Evolutionary conservation across 2,329 filamentous ascomycete species (phyloP).

Genomic region (Diaporthe velutina): DNA sequence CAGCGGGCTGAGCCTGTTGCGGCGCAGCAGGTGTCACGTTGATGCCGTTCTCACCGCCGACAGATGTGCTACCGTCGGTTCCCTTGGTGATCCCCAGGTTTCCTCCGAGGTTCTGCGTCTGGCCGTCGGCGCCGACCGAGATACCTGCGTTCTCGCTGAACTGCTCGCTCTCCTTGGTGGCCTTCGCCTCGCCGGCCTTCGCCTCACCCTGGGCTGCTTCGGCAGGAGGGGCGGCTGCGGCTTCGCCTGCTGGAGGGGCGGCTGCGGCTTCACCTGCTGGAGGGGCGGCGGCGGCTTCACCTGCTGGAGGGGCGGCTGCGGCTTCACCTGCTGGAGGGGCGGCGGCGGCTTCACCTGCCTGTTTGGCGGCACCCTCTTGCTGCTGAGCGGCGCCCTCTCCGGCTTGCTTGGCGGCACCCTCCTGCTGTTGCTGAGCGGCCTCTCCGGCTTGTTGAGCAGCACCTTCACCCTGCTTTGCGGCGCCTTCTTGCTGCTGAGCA

Average conservation of each 20-base stretch:
- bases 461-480: background rate
- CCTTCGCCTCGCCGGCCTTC: slow-evolving; percentile 29
- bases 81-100: slow-evolving; percentile 38
- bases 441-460: too few species aligned
- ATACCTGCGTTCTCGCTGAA: slow-evolving; percentile 40
- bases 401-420: background rate
- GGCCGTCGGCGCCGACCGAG: slow-evolving; percentile 32
- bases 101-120: slow-evolving; percentile 36
- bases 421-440: background rate
- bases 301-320: background rate
- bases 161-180: slow-evolving; percentile 37
- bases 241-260: slow-evolving; percentile 8
- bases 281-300: background rate
- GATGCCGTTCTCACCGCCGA: slow-evolving; percentile 37
- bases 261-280: background rate
- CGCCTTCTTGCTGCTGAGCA: background rate
- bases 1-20: slow-evolving; percentile 9
- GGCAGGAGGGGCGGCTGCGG: background rate
- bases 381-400: background rate
- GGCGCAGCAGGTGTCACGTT: slow-evolving; percentile 32
- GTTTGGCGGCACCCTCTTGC: background rate
- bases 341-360: background rate
- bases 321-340: background rate
- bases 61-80: slow-evolving; percentile 36
- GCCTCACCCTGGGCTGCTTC: slow-evolving; percentile 9